Base-by-base conservation (phyloP, 2,329 filamentous ascomycete genomes). In the Penicillium sp. region DNA sequence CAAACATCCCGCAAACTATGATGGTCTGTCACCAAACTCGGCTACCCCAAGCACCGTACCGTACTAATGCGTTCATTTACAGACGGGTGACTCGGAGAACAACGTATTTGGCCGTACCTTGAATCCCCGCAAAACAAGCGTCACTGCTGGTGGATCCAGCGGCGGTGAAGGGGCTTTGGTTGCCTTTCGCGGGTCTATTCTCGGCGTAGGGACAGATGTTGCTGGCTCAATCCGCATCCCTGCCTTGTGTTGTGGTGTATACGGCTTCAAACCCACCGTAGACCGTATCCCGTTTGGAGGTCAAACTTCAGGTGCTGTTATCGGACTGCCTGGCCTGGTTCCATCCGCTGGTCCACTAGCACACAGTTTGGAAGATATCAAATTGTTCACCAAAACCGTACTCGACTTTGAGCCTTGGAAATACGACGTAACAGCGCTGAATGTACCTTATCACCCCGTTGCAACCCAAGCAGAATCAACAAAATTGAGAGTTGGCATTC, bases 1-100 rank as follows among this genome's bases (percentile, higher is more conserved):
- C 81, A 0, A 82, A 81, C 62, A 74, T 82, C 3, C 80, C 81
- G 0, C 85, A 83, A 1, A 82, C 83, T 12, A 85, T 87, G 80
- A 87, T 88, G 84, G 85, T 51, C 8, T 79, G 83, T 11, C 18
- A 6, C 16, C 38, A 6, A 84, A 88, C 64, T 80, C 77, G 3
- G 77, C 81, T 45, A 53, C 58, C 35, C 62, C 58, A 55, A 73
- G 81, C 68, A 82, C 81, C 63, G 82, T 79, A 7, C n/a, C n/a
- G n/a, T 81, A 81, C 58, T 66, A 81, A 2, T 79, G 80, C 3
- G 75, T 78, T 55, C 79, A 81, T 55, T 76, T 6, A 3, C 12
- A 52, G 50, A 65, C 63, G 2, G 66, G 62, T 23, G 71, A 74
- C 35, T 70, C 68, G 1, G 55, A 68, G 5, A 74, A 74, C 58